Evolutionary conservation across 768 basidiomycete species (phyloP).

Genomic region (Lactarius evosmus): DNA sequence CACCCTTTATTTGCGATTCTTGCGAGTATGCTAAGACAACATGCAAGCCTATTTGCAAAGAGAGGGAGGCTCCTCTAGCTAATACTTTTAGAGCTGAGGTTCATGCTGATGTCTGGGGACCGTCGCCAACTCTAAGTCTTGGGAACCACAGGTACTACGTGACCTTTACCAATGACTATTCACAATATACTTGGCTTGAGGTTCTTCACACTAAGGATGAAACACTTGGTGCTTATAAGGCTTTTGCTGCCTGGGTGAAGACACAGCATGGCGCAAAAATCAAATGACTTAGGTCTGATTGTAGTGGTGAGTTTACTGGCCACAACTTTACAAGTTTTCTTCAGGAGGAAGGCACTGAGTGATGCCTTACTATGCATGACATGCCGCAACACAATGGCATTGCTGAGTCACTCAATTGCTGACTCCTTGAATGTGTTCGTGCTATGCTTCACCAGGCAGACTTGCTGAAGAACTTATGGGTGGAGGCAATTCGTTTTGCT

Average conservation of each 20-base stretch:
- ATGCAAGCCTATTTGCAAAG: background rate
- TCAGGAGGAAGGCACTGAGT: background rate
- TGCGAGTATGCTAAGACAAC: background rate
- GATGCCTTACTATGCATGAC: background rate
- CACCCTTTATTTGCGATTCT: constrained; percentile 38
- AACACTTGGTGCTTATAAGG: constrained; percentile 2
- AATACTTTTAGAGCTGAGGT: background rate
- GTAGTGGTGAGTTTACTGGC: background rate
- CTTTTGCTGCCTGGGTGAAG: constrained; percentile 1
- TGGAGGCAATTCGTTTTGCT: constrained; percentile 29
- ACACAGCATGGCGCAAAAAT: too few relatives aligned
- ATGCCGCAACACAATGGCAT: too few relatives aligned
- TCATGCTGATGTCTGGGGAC: constrained; percentile 5
- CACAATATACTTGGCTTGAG: constrained; percentile 17
- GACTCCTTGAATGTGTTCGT: constrained; percentile 35
- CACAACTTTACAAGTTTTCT: background rate
- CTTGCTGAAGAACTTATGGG: constrained; percentile 9
- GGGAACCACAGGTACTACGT: background rate
- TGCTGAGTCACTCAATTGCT: constrained; percentile 41
- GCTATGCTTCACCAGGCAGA: background rate
- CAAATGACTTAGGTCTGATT: constrained; percentile 1
- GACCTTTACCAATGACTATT: background rate
- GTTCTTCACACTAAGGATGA: background rate
- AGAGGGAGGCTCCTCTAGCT: background rate
- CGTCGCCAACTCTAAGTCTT: background rate